These are phyloP conservation scores for Lavandula angustifolia DNA, from an alignment of 257 asterid genomes.

Conservation along the genomic window DNA sequence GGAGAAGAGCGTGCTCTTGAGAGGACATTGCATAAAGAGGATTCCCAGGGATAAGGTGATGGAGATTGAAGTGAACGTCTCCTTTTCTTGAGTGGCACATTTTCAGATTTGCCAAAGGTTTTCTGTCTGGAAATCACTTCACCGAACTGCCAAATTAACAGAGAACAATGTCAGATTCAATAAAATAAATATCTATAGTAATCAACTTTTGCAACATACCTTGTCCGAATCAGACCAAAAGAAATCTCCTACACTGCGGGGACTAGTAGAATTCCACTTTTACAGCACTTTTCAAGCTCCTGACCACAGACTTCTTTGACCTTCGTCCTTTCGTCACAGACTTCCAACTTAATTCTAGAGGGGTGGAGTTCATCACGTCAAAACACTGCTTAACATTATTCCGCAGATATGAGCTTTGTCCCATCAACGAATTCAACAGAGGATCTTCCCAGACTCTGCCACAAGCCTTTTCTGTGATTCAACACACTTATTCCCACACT, in stretches of 20 bases:
- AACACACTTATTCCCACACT: too few relatives aligned
- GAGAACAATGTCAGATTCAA: not conserved
- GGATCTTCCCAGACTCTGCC: too few relatives aligned
- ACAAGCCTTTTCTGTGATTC: too few relatives aligned
- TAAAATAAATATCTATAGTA: not conserved
- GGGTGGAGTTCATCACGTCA: too few relatives aligned
- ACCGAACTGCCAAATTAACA: constrained; percentile 49
- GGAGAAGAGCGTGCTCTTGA: constrained; percentile 40
- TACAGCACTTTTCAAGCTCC: too few relatives aligned
- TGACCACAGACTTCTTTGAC: too few relatives aligned
- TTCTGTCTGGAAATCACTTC: constrained; percentile 40
- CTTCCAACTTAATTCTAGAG: too few relatives aligned
- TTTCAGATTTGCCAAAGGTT: constrained; percentile 46
- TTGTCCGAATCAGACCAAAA: constrained; percentile 75
- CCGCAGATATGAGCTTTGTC: too few relatives aligned
- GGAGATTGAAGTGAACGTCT: constrained; percentile 54
- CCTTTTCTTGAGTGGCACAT: constrained; percentile 68
- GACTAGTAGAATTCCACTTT: too few relatives aligned
- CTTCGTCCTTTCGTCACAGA: too few relatives aligned
- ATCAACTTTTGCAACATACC: constrained; percentile 38
- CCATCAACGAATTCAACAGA: too few relatives aligned
- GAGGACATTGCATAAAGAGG: constrained; percentile 35
- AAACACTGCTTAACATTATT: too few relatives aligned
- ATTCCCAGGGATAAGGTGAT: constrained; percentile 37
- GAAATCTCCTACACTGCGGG: constrained; percentile 26